Evolutionary conservation across 345 rosid species (phyloP), one percentile per base, ranked within the genome.

Genomic region (Salix caprea): DNA sequence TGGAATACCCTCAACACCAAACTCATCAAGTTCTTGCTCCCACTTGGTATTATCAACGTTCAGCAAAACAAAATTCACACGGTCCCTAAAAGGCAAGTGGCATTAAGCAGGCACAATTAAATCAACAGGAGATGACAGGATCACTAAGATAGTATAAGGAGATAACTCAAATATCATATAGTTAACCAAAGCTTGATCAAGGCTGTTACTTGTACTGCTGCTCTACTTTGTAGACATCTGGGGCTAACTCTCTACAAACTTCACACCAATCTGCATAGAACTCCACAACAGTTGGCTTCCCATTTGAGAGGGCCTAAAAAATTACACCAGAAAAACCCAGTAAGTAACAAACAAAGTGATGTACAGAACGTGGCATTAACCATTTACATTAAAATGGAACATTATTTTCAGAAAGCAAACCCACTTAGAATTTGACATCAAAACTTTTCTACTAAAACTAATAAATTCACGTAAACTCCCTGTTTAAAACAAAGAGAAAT

Each of bases 251-350:
- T 61, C 97, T 80, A 72, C 99, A 95, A 70, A 93, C 97, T 84
- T 95, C 97, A 72, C 99, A 93, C 99, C 99, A 95, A 84, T 95
- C 97, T 19, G 99, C 99, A 71, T 93, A 95, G 77, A 95, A 95
- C 85, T 95, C 99, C 54, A 95, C 92, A 23, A 93, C 99, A 0
- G 99, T 95, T 1, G 99, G 97, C 87, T 87, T 95, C 83, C 97
- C 97, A 84, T 95, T 95, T 62, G 94, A 78, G 23, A 95, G 87
- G 69, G 99, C 97, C 97, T 94, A 79, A 26, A 66, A 19, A 76
- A 76, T 32, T 74, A 80, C 13, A 23, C 32, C 69, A 36, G 6
- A 24, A 23, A 64, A 65, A 18, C 6, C 69, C 36, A 65, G 15
- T 30, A 40, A 40, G 44, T 12, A 40, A 40, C 44, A 40, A 40